These are phyloP conservation scores for Syncephalastrum racemosum DNA, from an alignment of 371 early-diverging fungal genomes.

Conservation along the genomic window DNA sequence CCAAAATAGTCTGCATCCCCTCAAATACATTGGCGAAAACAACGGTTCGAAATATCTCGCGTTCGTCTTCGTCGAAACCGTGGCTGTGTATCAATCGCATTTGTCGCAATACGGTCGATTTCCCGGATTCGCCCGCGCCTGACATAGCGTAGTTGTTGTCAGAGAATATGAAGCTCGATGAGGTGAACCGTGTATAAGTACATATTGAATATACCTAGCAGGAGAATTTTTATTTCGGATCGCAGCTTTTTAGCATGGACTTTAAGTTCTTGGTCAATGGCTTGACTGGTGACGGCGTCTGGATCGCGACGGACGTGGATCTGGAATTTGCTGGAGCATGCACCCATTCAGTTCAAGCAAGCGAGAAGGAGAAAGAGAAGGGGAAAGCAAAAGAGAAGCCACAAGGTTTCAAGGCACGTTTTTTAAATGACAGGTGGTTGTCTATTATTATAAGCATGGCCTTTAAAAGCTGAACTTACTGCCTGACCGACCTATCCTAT, in stretches of 20 bases:
- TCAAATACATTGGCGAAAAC: conserved; percentile 82
- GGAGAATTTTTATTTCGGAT: conserved; percentile 79
- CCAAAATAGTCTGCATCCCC: conserved; percentile 80
- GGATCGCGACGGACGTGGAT: conserved; percentile 6
- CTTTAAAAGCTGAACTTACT: no score
- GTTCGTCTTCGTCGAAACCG: conserved; percentile 78
- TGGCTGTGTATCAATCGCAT: conserved; percentile 90
- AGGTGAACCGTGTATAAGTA: neutral
- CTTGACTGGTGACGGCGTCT: conserved; percentile 46
- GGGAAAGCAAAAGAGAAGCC: conserved; percentile 1
- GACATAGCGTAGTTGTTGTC: neutral
- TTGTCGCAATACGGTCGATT: conserved; percentile 90
- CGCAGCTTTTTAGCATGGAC: conserved; percentile 58
- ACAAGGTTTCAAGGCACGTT: neutral
- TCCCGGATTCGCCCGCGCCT: conserved; percentile 95
- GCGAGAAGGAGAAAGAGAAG: neutral
- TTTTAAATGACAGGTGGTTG: no score
- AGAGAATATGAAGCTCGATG: neutral
- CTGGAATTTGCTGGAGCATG: conserved; percentile 7
- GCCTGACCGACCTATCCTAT: no score
- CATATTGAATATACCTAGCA: conserved; percentile 58
- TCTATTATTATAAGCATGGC: no score
- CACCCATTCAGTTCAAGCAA: conserved; percentile 7
- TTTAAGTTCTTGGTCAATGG: conserved; percentile 71
- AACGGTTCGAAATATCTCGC: conserved; percentile 75